Evolutionary conservation across 2,329 filamentous ascomycete species (phyloP).

Genomic region (Xenoacremonium recifei): DNA sequence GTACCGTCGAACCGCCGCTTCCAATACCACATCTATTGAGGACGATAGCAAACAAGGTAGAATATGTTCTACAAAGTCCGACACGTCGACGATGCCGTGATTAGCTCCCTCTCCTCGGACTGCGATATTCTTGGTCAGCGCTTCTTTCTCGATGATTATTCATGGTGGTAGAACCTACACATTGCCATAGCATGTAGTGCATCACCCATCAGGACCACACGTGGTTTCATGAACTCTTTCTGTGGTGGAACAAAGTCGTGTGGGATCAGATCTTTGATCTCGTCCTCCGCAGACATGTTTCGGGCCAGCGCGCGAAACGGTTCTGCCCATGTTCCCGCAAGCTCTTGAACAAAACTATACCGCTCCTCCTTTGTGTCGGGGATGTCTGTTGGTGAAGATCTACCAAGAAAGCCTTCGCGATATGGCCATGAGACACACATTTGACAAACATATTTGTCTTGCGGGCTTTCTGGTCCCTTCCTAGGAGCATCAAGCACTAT

Average conservation of each 20-base stretch:
- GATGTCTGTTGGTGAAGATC: conserved; percentile 32
- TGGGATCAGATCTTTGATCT: conserved; percentile 44
- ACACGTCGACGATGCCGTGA: conserved; percentile 52
- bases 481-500: conserved; percentile 48
- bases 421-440: conserved; percentile 53
- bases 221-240: conserved; percentile 35
- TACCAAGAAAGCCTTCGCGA: conserved; percentile 31
- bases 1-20: no score
- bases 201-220: conserved; percentile 51
- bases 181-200: conserved; percentile 59
- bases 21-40: no score
- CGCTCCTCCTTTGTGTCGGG: conserved; percentile 39
- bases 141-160: no score
- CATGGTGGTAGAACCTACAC: conserved; percentile 43
- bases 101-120: conserved; percentile 59
- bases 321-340: conserved; percentile 47
- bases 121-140: no score
- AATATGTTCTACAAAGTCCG: conserved; percentile 39
- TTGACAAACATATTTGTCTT: conserved; percentile 45
- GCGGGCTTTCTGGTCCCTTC: conserved; percentile 31
- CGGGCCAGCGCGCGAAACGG: conserved; percentile 45
- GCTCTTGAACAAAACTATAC: conserved; percentile 39
- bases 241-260: conserved; percentile 46
- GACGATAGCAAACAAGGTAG: conserved; percentile 17
- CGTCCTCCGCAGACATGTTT: conserved; percentile 38